A percentile compares a stretch with the other conserved stretches of the same genome.
phyloP scores from a whole-genome alignment of 257 asterid species.

The Plantago elongata region DNA sequence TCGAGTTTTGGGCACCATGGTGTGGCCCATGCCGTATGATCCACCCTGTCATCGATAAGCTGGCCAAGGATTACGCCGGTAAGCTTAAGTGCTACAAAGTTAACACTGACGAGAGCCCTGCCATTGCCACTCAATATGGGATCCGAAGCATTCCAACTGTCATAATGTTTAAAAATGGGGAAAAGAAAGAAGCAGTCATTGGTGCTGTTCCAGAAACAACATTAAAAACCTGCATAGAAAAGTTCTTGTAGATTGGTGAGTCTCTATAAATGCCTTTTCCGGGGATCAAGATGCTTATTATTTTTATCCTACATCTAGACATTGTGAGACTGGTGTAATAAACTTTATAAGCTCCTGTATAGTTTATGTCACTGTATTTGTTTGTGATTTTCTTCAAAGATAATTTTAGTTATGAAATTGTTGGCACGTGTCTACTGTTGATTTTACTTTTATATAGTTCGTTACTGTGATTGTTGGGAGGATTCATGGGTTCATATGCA shows the following conservation, averaged over 20 bases:
- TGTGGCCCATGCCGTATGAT: constrained; percentile 97
- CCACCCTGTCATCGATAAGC: constrained; percentile 73
- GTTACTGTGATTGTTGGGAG: too few species aligned
- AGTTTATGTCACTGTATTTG: constrained; percentile 35
- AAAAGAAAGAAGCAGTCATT: constrained; percentile 83
- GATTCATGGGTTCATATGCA: too few species aligned
- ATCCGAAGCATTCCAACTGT: constrained; percentile 96
- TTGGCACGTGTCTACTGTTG: constrained; percentile 4
- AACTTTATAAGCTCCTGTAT: constrained; percentile 48
- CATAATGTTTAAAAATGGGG: constrained; percentile 71
- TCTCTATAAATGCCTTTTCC: constrained; percentile 21
- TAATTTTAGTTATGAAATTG: constrained; percentile 24
- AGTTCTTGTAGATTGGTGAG: constrained; percentile 53
- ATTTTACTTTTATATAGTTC: constrained; percentile 15
- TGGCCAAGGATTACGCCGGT: constrained; percentile 65
- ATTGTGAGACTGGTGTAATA: constrained; percentile 24
- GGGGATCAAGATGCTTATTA: constrained; percentile 16
- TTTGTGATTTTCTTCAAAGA: constrained; percentile 12
- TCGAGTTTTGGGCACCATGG: constrained; percentile 99
- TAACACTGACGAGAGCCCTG: constrained; percentile 76
- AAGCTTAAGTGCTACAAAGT: constrained; percentile 86
- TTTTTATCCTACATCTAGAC: constrained; percentile 21
- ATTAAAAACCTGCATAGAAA: constrained; percentile 61
- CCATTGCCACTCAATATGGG: constrained; percentile 73
- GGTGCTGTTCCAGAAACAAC: constrained; percentile 91